Conservation (phyloP, 495 filamentous ascomycete genomes). For the Acidiella bohemica region DNA sequence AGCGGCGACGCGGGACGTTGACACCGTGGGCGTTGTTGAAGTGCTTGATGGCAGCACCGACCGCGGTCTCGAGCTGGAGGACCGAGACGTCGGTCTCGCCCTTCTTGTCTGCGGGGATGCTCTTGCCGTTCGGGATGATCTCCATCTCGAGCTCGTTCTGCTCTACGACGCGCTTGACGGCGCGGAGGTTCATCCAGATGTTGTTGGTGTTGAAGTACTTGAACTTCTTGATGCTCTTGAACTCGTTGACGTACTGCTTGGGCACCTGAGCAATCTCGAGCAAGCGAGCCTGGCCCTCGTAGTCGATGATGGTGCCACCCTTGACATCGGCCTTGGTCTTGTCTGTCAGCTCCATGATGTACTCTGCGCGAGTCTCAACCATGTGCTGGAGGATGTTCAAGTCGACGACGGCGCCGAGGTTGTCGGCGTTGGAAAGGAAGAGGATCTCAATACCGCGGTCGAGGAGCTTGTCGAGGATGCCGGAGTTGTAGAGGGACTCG, state of each 20-base stretch:
- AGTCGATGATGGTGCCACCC: conserved; percentile 99
- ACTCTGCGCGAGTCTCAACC: conserved; percentile 88
- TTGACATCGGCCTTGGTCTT: conserved; percentile 99
- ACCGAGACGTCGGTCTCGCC: conserved; percentile 96
- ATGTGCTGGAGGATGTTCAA: conserved; percentile 97
- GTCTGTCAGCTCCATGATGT: conserved; percentile 99
- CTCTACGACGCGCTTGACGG: conserved; percentile 97
- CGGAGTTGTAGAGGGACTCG: conserved; percentile 99
- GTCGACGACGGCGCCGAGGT: conserved; percentile 94
- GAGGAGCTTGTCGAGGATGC: conserved; percentile 90
- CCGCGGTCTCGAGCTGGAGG: conserved; percentile 95
- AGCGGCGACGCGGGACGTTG: conserved; percentile 93
- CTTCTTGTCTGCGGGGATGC: conserved; percentile 97
- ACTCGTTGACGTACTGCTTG: conserved; percentile 99
- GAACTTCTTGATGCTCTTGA: conserved; percentile 99
- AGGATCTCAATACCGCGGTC: conserved; percentile 90
- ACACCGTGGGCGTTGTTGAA: conserved; percentile 98
- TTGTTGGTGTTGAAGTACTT: conserved; percentile 99
- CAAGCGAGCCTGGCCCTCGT: conserved; percentile 88
- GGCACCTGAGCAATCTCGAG: conserved; percentile 99
- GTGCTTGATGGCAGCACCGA: conserved; percentile 96
- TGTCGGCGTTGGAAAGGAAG: conserved; percentile 98
- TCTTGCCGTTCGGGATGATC: conserved; percentile 99
- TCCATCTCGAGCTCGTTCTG: conserved; percentile 98
- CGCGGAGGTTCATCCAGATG: conserved; percentile 97